Conservation (phyloP, 2,329 filamentous ascomycete species). For the Penicillium janthinellum region DNA sequence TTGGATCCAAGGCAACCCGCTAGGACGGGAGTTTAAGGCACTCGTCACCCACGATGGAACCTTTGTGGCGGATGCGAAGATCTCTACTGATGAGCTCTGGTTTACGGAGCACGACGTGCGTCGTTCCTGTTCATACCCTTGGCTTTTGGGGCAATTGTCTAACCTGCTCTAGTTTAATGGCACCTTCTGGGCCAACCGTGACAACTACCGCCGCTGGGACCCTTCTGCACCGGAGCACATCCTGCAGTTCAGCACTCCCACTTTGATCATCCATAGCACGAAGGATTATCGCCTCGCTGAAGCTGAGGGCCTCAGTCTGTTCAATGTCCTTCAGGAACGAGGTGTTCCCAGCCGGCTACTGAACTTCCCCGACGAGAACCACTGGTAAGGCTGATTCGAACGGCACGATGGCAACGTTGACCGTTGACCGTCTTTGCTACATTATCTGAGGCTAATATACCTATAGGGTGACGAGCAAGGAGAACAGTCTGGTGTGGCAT, state of each 20-base stretch:
- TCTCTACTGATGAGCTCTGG: constrained; percentile 55
- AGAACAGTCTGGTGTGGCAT: constrained; percentile 90
- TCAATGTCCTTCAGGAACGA: constrained; percentile 75
- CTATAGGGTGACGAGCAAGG: constrained; percentile 73
- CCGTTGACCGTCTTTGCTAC: background rate
- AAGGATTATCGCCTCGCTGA: constrained; percentile 84
- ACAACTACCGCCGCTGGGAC: constrained; percentile 70
- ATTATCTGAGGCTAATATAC: background rate
- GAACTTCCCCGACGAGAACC: constrained; percentile 75
- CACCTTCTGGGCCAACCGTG: constrained; percentile 56
- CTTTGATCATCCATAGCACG: constrained; percentile 82
- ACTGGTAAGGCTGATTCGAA: constrained; percentile 46
- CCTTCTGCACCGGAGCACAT: constrained; percentile 59
- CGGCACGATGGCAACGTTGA: background rate
- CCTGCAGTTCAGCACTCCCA: constrained; percentile 74
- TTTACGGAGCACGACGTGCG: constrained; percentile 52
- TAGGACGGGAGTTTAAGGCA: constrained; percentile 83
- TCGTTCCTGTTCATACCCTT: background rate
- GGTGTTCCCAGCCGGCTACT: constrained; percentile 75
- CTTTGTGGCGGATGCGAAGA: constrained; percentile 62
- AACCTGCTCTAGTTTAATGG: constrained; percentile 45
- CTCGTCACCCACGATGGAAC: constrained; percentile 88
- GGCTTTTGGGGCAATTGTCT: background rate
- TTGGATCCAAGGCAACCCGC: constrained; percentile 85
- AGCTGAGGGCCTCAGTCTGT: constrained; percentile 75